Evolutionary conservation across 2,329 filamentous ascomycete genomes (phyloP), one percentile per base, ranked within the genome.

Genomic region (Rutstroemia sp.): DNA sequence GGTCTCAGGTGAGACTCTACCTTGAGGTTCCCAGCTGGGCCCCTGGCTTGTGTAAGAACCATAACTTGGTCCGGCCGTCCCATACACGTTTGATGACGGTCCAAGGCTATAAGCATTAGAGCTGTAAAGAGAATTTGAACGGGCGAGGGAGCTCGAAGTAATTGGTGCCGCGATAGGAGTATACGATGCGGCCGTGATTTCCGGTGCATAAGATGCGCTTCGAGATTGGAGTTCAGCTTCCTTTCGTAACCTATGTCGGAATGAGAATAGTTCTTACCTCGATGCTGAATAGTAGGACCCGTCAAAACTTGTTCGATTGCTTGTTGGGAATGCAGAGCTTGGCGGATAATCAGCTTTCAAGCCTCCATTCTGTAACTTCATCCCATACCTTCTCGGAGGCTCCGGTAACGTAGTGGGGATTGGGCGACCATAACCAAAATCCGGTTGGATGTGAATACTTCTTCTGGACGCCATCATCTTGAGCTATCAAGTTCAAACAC

Each of bases 391-490:
- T 67, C 65, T 66, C 19, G 66, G 60, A 46, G 62, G 39, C 47
- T 64, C 64, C 47, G 64, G 55, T 37, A 62, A 55, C 44, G 61
- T 61, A 58, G 61, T 65, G 39, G 64, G 54, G 48, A 59, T 57
- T 39, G 63, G 57, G 30, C 62, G 62, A 57, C 60, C 63, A 60
- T 65, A 66, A 60, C 58, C 59, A 60, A 62, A 68, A 52, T 69
- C 68, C 54, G 65, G 65, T 59, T 68, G 67, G 56, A 67, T 60
- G 55, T 62, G 62, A 54, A 64, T 54, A 57, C 64, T 68, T 60
- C 68, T 64, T 67, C 67, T 68, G 55, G 67, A 61, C 41, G 68
- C 63, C 65, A 69, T 69, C 61, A 67, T 68, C 37, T 55, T 55
- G 46, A 55, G 25, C 41, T 19, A 9, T 37, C 46, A 23, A 37